Evolutionary conservation across 2,329 filamentous ascomycete species (phyloP), one percentile per base, ranked within the genome.

Genomic region (Botrytis hyacinthi): DNA sequence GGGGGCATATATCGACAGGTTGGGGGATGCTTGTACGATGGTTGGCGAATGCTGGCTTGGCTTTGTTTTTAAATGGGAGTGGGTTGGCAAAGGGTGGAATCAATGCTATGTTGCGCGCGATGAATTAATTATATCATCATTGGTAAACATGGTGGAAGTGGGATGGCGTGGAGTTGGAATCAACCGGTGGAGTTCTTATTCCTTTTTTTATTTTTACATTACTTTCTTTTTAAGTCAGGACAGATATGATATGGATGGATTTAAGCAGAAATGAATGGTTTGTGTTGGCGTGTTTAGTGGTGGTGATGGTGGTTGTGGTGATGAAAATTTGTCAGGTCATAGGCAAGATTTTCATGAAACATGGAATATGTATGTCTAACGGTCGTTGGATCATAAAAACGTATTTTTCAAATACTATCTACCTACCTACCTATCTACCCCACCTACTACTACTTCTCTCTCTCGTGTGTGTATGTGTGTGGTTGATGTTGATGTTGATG

Each of bases 1-100:
- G 48, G 35, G 66, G 48, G 26, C 48, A 68, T n/a, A 42, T 57
- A 68, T 57, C 66, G 66, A 68, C 48, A 68, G 35, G 66, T 68
- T 68, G 35, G 66, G 65, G 66, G 66, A 68, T 68, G 66, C 66
- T 68, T 68, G 66, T 68, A 68, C 48, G 66, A 68, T 68, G 66
- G 66, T 68, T 57, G 48, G 66, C 66, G 66, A 68, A 68, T 68
- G 66, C 35, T 57, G 66, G 59, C 46, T 69, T 57, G 48, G 66
- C 37, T 68, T 68, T 68, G 35, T 54, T 66, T 66, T 66, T 66
- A 66, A 32, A 57, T 68, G 48, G 66, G 66, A 48, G n/a, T 57
- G 46, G 66, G 14, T 42, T 37, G 44, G 37, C 42, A 18, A 72
- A 67, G n/a, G 44, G 59, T 42, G 70, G 48, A 40, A 72, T 54